Conservation (phyloP, 345 rosid genomes). For the Corymbia maculata region DNA sequence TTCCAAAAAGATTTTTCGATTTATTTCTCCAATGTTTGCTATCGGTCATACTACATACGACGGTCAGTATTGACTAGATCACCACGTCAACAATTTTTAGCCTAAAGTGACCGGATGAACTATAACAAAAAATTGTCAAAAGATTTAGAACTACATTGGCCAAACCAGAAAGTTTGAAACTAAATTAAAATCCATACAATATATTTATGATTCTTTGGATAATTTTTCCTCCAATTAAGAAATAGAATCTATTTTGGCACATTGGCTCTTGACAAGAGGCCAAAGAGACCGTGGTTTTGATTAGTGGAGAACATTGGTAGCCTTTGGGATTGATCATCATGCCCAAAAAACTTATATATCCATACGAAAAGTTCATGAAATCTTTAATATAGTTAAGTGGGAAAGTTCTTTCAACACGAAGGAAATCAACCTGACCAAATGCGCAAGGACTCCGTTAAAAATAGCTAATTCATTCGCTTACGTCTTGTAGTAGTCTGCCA, state of each 20-base stretch:
- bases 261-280: not conserved
- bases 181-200: not conserved
- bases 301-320: not conserved
- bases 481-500: not conserved
- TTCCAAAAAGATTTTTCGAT: not conserved
- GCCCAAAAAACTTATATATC: not conserved
- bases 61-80: fast-evolving
- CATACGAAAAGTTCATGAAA: not conserved
- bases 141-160: fast-evolving
- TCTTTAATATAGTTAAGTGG: not conserved
- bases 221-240: not conserved
- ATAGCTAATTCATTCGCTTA: not conserved
- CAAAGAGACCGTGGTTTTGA: not conserved
- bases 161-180: not conserved
- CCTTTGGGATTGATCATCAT: not conserved
- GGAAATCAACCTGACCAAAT: not conserved
- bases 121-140: fast-evolving
- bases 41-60: not conserved
- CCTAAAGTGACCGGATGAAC: not conserved
- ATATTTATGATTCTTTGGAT: not conserved
- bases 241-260: not conserved
- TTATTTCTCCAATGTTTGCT: not conserved
- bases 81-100: not conserved
- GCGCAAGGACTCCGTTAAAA: not conserved
- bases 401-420: not conserved